Base-by-base conservation (phyloP, 1,139 yeast genomes). In the Blastobotrys elegans region DNA sequence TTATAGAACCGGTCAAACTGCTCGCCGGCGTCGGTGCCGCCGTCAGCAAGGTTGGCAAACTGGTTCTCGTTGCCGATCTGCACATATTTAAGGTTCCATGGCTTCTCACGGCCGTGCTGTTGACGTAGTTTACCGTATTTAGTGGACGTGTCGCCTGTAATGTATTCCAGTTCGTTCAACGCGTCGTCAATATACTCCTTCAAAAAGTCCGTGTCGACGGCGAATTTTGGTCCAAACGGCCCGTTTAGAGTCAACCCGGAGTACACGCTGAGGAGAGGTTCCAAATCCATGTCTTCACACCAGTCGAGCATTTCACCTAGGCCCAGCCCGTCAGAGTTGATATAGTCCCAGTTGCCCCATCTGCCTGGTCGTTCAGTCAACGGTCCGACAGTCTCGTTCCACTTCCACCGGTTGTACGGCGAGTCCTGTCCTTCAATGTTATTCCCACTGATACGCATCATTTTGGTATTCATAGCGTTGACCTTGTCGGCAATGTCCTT, bases 311-410 rank as follows among this genome's bases (percentile, higher is more conserved):
- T 24, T 30, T 46, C 48, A 11, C 24, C 33, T 13, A 46, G 36
- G 2, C 48, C 48, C 7, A 46, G 14, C 2, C 45, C 45, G 21
- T 46, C 45, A 3, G 48, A 39, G 38, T 36, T 46, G 4, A 42
- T 32, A n/a, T 40, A 40, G 17, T 22, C 29, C 48, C 48, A 46
- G 16, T 40, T 34, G 14, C 48, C 45, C 8, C 16, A 17, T 20
- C 48, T 22, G 13, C 48, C 48, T 3, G 41, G 41, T 26, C 48
- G 36, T 2, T 46, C 30, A 21, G 34, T 46, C 18, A 46, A 30
- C 13, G 48, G 43, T 3, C 48, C 48, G 26, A 46, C 24, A 11
- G 49, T 46, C 20, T 46, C 43, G 27, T 46, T 37, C 49, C 49
- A 46, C 17, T 24, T 24, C 45, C 45, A 41, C 46, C 49, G 41